Conservation (phyloP, 202 grass and related monocot species). For the Hordeum pubiflorum region DNA sequence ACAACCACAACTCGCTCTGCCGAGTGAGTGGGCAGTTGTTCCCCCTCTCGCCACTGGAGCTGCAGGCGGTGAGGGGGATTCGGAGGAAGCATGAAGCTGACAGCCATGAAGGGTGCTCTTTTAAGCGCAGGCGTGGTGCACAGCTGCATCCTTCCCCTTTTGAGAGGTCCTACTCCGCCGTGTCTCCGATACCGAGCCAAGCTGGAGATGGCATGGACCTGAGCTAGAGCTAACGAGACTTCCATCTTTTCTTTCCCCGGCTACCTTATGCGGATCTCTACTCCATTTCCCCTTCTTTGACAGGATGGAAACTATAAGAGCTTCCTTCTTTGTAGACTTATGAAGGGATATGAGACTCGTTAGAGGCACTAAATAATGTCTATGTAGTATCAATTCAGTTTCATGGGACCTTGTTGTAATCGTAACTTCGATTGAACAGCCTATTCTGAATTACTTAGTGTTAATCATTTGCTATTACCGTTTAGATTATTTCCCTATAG, state of each 20-base stretch:
- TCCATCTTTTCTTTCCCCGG: slow-evolving; percentile 24
- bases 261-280: slow-evolving; percentile 12
- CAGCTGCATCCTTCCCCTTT: slow-evolving; percentile 74
- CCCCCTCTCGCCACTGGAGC: slow-evolving; percentile 71
- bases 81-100: slow-evolving; percentile 88
- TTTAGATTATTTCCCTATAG: slow-evolving; percentile 16
- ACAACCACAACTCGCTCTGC: slow-evolving; percentile 92
- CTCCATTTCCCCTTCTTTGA: slow-evolving; percentile 30
- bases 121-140: slow-evolving; percentile 79
- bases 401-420: slow-evolving; percentile 51
- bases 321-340: slow-evolving; percentile 42
- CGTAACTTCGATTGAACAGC: slow-evolving; percentile 40
- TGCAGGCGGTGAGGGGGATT: slow-evolving; percentile 83
- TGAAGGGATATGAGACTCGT: slow-evolving; percentile 47
- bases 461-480: neutral
- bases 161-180: slow-evolving; percentile 70
- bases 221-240: slow-evolving; percentile 66
- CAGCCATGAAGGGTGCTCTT: slow-evolving; percentile 65
- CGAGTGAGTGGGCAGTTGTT: slow-evolving; percentile 87
- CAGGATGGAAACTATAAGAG: slow-evolving; percentile 45
- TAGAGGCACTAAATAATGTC: slow-evolving; percentile 44
- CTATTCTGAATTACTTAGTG: slow-evolving; percentile 29
- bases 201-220: slow-evolving; percentile 98
- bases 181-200: slow-evolving; percentile 75
- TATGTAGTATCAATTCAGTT: slow-evolving; percentile 53